Evolutionary conservation across 495 filamentous ascomycete genomes (phyloP).

Genomic region (Aspergillus kassunensis): DNA sequence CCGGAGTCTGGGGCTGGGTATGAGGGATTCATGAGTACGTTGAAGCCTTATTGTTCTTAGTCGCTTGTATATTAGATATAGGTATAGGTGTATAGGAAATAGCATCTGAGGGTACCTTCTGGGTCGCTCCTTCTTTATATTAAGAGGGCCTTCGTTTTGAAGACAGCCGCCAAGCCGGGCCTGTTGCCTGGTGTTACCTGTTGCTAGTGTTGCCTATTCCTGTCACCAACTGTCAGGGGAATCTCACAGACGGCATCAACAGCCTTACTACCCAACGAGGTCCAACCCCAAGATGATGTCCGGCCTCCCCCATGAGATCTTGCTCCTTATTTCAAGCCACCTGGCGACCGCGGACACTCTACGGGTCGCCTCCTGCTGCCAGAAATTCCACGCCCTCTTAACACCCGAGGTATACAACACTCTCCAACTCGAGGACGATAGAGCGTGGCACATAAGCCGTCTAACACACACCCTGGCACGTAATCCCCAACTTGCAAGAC

Average conservation of each 20-base stretch:
- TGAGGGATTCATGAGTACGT: constrained; percentile 32
- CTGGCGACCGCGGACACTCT: neutral
- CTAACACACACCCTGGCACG: neutral
- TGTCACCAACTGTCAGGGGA: neutral
- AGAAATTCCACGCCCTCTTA: neutral
- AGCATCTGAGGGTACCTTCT: no score
- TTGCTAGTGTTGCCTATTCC: neutral
- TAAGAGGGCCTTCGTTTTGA: no score
- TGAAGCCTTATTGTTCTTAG: constrained; percentile 30
- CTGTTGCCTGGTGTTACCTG: no score
- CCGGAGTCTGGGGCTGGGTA: constrained; percentile 53
- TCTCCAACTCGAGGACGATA: neutral
- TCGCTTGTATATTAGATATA: no score
- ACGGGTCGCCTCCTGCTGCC: neutral
- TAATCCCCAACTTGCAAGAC: neutral
- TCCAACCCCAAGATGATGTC: neutral
- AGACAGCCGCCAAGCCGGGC: no score
- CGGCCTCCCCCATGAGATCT: neutral
- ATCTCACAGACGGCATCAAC: no score
- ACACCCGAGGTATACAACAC: neutral
- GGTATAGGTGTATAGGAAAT: no score
- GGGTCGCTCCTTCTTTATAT: no score
- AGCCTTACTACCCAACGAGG: no score
- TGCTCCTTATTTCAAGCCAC: neutral
- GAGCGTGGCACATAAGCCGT: neutral